Conservation (phyloP, 352 stramenopile species). For the Albugo laibachii region DNA sequence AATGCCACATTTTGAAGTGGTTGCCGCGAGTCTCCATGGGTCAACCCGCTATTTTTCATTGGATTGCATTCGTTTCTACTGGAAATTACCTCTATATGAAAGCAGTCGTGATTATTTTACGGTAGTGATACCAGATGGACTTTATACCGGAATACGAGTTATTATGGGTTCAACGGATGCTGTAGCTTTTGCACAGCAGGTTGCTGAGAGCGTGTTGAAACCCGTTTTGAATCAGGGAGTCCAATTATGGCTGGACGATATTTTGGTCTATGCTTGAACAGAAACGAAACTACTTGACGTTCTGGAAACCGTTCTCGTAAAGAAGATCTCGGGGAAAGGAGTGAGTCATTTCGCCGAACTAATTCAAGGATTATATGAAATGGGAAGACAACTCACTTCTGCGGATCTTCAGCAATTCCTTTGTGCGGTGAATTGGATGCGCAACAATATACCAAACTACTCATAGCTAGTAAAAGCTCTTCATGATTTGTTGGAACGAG, state of each 20-base stretch:
- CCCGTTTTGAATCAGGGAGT: constrained; percentile 4
- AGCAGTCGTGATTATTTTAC: too few relatives aligned
- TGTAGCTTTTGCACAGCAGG: constrained; percentile 9
- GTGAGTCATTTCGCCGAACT: constrained; percentile 8
- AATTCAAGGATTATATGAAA: constrained; percentile 9
- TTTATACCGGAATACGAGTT: constrained; percentile 6
- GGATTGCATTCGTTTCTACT: constrained; percentile 8
- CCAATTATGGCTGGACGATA: constrained; percentile 14
- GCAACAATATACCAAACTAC: constrained; percentile 4
- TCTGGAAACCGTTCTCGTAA: constrained; percentile 2
- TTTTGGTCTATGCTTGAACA: constrained; percentile 7
- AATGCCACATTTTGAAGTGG: constrained; percentile 10
- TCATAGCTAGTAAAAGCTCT: neutral
- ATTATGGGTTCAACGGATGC: constrained; percentile 6
- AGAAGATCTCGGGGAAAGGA: constrained; percentile 3
- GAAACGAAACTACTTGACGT: constrained; percentile 6
- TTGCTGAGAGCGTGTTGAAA: neutral
- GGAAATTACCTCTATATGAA: constrained; percentile 2
- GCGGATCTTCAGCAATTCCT: constrained; percentile 8
- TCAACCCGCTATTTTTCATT: constrained; percentile 3
- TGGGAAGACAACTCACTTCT: constrained; percentile 6
- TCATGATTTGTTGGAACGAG: too few relatives aligned
- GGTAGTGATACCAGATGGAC: constrained; percentile 1
- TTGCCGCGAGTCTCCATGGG: neutral
- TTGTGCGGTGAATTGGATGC: constrained; percentile 10